These are phyloP conservation scores for Bassia scoparia DNA, from an alignment of 148 eudicot species.

Conservation along the genomic window DNA sequence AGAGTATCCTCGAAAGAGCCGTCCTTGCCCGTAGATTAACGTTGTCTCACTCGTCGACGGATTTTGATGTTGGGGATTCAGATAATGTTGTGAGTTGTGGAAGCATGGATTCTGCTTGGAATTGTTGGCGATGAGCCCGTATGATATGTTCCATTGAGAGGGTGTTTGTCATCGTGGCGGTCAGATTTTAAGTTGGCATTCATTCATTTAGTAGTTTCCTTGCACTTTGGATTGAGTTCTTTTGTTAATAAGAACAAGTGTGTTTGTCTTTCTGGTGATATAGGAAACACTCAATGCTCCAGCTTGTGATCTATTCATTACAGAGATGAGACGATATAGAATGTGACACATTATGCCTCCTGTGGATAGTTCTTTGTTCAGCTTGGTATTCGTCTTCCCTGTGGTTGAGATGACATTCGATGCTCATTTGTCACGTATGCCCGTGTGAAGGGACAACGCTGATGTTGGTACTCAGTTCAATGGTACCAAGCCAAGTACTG, in stretches of 20 bases:
- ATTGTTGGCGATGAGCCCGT: conserved; percentile 55
- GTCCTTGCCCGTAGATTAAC: conserved; percentile 85
- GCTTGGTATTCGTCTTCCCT: conserved; percentile 82
- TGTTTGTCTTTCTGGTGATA: conserved; percentile 22
- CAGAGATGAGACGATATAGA: conserved; percentile 62
- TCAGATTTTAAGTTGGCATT: conserved; percentile 55
- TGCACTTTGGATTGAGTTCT: not conserved
- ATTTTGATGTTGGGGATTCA: conserved; percentile 40
- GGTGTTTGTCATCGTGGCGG: conserved; percentile 88
- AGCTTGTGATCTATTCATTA: conserved; percentile 84
- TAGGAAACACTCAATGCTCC: conserved; percentile 88
- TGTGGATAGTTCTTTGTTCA: conserved; percentile 53
- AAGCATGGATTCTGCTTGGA: conserved; percentile 66
- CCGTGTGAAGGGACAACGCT: conserved; percentile 53
- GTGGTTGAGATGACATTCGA: conserved; percentile 49
- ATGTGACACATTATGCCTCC: conserved; percentile 88
- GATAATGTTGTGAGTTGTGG: conserved; percentile 66
- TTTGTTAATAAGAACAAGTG: too few species aligned
- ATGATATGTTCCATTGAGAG: conserved; percentile 55
- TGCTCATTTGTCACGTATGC: conserved; percentile 75
- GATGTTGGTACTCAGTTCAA: conserved; percentile 33
- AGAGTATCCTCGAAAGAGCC: conserved; percentile 57
- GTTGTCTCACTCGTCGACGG: conserved; percentile 66
- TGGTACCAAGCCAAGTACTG: conserved; percentile 24
- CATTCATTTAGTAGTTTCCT: not conserved